Percentiles rank a stretch among this genome's conserved stretches.
Conservation (phyloP, 1,284 basidiomycete genomes). For the Sporisorium sorghi region DNA sequence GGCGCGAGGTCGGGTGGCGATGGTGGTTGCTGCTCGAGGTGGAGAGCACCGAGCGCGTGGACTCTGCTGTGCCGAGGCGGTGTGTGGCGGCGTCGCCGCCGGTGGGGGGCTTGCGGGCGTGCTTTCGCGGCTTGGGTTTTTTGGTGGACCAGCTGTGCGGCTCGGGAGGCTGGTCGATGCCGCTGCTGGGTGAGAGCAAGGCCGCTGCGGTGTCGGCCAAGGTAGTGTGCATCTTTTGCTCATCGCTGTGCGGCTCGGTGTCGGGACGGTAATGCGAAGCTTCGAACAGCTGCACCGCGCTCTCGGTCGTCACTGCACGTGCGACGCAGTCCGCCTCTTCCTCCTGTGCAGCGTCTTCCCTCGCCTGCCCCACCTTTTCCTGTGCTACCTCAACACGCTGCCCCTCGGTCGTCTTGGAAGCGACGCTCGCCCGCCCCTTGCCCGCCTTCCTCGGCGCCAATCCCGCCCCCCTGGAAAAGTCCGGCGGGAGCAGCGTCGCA, state of each 20-base stretch:
- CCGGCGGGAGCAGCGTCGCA: slow-evolving; percentile 21
- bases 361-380: too few relatives aligned
- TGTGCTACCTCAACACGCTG: neutral
- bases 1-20: slow-evolving; percentile 12
- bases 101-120: neutral
- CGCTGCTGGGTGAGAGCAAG: neutral
- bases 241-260: neutral
- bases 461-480: slow-evolving; percentile 17
- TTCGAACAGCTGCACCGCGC: neutral
- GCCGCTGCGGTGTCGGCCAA: neutral
- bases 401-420: slow-evolving; percentile 1
- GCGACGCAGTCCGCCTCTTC: neutral
- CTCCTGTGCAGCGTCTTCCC: neutral
- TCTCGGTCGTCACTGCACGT: neutral
- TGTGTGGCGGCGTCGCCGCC: neutral
- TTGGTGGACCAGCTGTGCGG: neutral
- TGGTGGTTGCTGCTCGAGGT: neutral
- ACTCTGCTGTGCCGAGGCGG: slow-evolving; percentile 26
- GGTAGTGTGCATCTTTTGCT: neutral
- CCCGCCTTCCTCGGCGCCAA: slow-evolving; percentile 13
- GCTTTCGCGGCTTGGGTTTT: neutral
- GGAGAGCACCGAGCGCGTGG: slow-evolving; percentile 11
- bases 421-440: slow-evolving; percentile 8
- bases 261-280: too few relatives aligned
- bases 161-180: neutral